Base-by-base conservation (phyloP, 1,284 basidiomycete species). In the Puccinia hordei region DNA sequence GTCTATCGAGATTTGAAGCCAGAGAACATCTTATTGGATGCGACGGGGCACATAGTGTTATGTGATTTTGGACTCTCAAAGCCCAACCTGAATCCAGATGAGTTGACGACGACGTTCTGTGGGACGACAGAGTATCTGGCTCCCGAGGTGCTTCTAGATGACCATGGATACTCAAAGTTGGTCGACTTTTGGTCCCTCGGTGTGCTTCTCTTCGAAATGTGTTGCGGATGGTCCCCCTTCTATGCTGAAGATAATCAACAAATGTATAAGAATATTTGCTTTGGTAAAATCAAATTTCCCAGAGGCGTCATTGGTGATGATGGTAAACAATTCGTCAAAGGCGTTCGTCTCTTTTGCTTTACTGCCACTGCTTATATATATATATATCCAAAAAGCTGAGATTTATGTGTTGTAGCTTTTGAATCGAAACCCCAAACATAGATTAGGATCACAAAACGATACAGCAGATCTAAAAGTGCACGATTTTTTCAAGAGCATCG, bases 221-320 rank as follows among this genome's bases (percentile, higher is more conserved):
- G 96, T 86, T 99, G 97, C 84, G 97, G 97, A 22, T 99, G 97
- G 97, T 95, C 93, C 86, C 97, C 97, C 51, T 99, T 99, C 88
- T 99, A 99, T 85, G 96, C 96, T 19, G 97, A 99, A 85, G 97
- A 99, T 86, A 98, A 95, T 22, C 96, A 99, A 86, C 94, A 98
- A 87, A 99, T 99, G 97, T 99, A 99, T 88, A 95, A 95, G 89
- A 93, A 96, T 88, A 99, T 99, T 83, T 80, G 79, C 59, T 87
- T 87, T 86, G 97, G 97, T 83, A 99, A 98, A 89, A 98, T 99
- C 86, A 90, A 96, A 82, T 99, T 99, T 88, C 97, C 97, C 38
- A 92, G 95, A 84, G 94, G 93, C 77, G 95, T 98, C 44, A 98
- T 99, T 84, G 92, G 92, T 81, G 97, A 99, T 84, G 95, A 98